Base-by-base conservation (phyloP, 106 monocot genomes). In the Apostasia shenzhenica region DNA sequence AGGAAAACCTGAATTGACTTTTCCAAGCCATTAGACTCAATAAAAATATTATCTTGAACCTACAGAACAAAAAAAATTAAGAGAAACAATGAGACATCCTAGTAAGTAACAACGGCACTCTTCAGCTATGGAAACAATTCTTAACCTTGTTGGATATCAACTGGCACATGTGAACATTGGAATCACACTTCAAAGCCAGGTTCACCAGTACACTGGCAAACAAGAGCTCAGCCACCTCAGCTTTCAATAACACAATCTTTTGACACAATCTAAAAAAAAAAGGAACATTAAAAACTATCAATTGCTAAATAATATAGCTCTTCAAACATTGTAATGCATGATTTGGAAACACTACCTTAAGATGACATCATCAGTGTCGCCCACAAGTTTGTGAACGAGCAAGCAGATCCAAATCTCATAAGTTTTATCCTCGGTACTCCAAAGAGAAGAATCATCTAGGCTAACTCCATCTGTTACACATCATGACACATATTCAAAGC, bases 331-430 rank as follows among this genome's bases (percentile, higher is more conserved):
- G 10, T 57, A 26, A 26, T 26, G 26, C 26, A 26, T 57, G 11
- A 45, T 41, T 43, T 62, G 13, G 57, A 67, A 42, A 37, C 8
- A 45, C 9, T 80, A 86, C 95, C 86, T 81, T 61, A 97, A 61
- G 41, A 97, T 79, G 67, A 75, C 70, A 63, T 97, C 95, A 77
- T 89, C 73, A 62, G 74, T 76, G 70, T 77, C 78, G 42, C 68
- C 11, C 77, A 89, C 73, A 41, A 97, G 81, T 38, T 76, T 82
- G 59, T 89, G 80, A 67, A 89, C 89, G 59, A 97, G 86, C 14
- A 71, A 76, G 72, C 92, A 97, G 12, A 97, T 69, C 95, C 95
- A 97, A 26, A 40, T 70, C 10, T 87, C 77, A 63, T 89, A 97
- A 41, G 68, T 71, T 81, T 84, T 92, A 43, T 48, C 68, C 58